Base-by-base conservation (phyloP, 495 filamentous ascomycete species). In the Collariella sp. region DNA sequence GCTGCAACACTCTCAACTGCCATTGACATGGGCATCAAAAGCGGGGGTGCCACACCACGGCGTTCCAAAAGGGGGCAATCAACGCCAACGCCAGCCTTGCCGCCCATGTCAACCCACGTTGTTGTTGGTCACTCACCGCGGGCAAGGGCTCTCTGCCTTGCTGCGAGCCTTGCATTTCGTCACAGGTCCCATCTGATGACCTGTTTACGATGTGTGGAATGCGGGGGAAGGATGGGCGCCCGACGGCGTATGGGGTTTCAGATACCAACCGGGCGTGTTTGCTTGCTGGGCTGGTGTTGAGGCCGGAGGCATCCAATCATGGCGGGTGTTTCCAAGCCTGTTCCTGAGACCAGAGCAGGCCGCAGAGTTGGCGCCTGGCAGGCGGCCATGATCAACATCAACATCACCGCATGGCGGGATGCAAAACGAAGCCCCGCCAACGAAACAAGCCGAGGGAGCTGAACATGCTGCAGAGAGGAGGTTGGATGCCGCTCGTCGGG, bases 151-250 rank as follows among this genome's bases (percentile, higher is more conserved):
- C 7, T 13, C 15, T 3, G 9, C 15, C 13, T 20, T 12, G 26
- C 31, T 36, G 19, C 9, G 38, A n/a, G n/a, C n/a, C 5, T n/a
- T 22, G 26, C 31, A 43, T 52, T 43, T 47, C 44, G 52, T 55
- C 52, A 49, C 52, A 35, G 24, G 35, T 3, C 34, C 19, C 36
- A 23, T 49, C 53, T 23, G 45, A 43, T 49, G 53, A 48, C 38
- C 53, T 24, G 18, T 42, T 36, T 45, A 18, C 50, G 24, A n/a
- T 33, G 18, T 24, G 22, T 34, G 45, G 19, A 50, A 48, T 59
- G 62, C 56, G 59, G 59, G 59, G 56, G 59, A 36, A 48, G 44
- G 52, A 58, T 49, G 54, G 22, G 50, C 41, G 50, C 50, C 50
- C 55, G 55, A 53, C 38, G 29, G 9, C 22, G 54, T 47, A n/a